Evolutionary conservation across 2,329 filamentous ascomycete genomes (phyloP).

Genomic region (Ascochyta rabiei): DNA sequence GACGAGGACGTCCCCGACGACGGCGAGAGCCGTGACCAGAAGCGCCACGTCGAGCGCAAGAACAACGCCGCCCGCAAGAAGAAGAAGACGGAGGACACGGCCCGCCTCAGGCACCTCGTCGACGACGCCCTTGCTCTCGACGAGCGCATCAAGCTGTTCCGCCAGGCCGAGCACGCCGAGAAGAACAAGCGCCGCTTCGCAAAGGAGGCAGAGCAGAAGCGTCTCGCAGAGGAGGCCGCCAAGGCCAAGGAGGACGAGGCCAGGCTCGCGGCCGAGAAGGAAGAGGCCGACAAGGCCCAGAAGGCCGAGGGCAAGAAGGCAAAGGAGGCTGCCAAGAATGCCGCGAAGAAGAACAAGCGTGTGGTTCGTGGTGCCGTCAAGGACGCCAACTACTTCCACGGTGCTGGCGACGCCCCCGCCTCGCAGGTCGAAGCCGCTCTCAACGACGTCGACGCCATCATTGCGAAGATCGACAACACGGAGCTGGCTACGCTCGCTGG

Average conservation of each 20-base stretch:
- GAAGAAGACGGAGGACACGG: constrained; percentile 98
- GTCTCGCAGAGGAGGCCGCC: constrained; percentile 81
- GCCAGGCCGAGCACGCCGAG: constrained; percentile 84
- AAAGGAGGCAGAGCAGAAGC: constrained; percentile 89
- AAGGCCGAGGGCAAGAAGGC: constrained; percentile 90
- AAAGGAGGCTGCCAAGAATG: constrained; percentile 98
- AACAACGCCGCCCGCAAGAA: constrained; percentile 97
- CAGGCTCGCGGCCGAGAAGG: constrained; percentile 78
- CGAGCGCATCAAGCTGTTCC: constrained; percentile 97
- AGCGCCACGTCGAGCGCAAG: constrained; percentile 97
- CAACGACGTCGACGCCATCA: constrained; percentile 82
- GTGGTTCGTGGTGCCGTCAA: constrained; percentile 92
- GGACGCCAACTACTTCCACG: constrained; percentile 94
- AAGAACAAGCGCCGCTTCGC: constrained; percentile 96
- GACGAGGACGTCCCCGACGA: constrained; percentile 99
- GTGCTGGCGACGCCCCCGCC: constrained; percentile 70
- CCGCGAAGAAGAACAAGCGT: constrained; percentile 99
- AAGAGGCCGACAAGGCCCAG: constrained; percentile 82
- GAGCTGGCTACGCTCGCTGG: constrained; percentile 83
- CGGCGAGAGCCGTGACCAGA: constrained; percentile 98
- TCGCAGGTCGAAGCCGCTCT: constrained; percentile 82
- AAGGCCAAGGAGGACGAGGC: constrained; percentile 85
- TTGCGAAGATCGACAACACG: constrained; percentile 86
- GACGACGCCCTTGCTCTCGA: constrained; percentile 85
- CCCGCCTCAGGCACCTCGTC: constrained; percentile 85